Percentiles rank a stretch among this genome's conserved stretches.
These are phyloP conservation scores for Medicago ruthenica DNA, from an alignment of 306 rosid genomes.

Conservation along the genomic window DNA sequence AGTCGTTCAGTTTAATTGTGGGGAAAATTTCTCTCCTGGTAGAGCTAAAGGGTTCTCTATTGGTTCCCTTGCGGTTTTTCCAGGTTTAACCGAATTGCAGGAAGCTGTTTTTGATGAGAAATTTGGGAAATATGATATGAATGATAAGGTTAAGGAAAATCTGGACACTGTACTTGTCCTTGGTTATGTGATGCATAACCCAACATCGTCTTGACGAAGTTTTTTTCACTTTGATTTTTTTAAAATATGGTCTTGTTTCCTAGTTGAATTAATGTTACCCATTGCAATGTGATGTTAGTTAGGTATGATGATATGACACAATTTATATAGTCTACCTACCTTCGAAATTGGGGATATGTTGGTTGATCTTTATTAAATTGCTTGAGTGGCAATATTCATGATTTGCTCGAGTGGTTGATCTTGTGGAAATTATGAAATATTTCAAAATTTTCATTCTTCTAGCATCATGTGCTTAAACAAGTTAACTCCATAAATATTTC, in stretches of 20 bases:
- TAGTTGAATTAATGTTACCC: no score
- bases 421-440: no score
- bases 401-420: no score
- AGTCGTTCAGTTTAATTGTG: slow-evolving; percentile 53
- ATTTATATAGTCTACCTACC: no score
- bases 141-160: slow-evolving; percentile 59
- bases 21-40: slow-evolving; percentile 73
- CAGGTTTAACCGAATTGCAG: slow-evolving; percentile 53
- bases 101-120: slow-evolving; percentile 53
- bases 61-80: slow-evolving; percentile 61
- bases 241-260: background rate
- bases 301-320: no score
- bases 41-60: slow-evolving; percentile 77
- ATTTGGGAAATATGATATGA: slow-evolving; percentile 43
- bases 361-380: no score
- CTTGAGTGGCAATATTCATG: no score
- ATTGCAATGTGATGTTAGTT: no score
- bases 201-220: slow-evolving; percentile 34
- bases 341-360: no score
- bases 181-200: slow-evolving; percentile 45
- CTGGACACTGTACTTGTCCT: slow-evolving; percentile 55
- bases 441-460: no score
- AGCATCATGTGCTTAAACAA: no score
- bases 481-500: no score
- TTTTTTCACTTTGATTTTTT: background rate